These are phyloP conservation scores for Cordyceps militaris DNA, from an alignment of 2,329 filamentous ascomycete genomes.

Conservation along the genomic window DNA sequence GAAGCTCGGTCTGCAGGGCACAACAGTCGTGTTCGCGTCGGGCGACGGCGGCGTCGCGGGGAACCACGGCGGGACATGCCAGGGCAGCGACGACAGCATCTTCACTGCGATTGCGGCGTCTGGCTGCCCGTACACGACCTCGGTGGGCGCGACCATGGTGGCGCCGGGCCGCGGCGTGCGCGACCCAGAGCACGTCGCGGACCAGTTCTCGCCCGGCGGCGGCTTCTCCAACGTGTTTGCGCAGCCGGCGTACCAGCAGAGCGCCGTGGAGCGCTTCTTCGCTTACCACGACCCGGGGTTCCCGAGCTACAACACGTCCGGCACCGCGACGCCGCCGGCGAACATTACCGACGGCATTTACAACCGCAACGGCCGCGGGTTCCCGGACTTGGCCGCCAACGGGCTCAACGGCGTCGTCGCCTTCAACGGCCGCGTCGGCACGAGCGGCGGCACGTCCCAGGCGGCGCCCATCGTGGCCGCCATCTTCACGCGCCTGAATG, in stretches of 20 bases:
- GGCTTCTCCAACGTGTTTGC: conserved; percentile 35
- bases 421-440: conserved; percentile 19
- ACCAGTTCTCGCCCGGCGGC: conserved; percentile 28
- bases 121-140: conserved; percentile 38
- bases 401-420: conserved; percentile 39
- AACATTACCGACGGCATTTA: conserved; percentile 16
- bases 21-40: conserved; percentile 34
- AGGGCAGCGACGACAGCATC: conserved; percentile 13
- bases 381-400: conserved; percentile 34
- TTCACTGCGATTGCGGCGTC: conserved; percentile 30
- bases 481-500: conserved; percentile 17
- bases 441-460: conserved; percentile 13
- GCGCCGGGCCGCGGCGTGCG: conserved; percentile 32
- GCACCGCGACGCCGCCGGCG: conserved; percentile 29
- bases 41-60: conserved; percentile 32
- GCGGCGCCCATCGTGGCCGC: conserved; percentile 16
- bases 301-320: conserved; percentile 21
- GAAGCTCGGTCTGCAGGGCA: conserved; percentile 38
- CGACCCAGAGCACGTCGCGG: conserved; percentile 38
- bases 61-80: conserved; percentile 12
- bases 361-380: conserved; percentile 35
- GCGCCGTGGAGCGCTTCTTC: conserved; percentile 31
- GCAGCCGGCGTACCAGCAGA: conserved; percentile 39
- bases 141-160: conserved; percentile 41
- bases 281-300: conserved; percentile 30